Evolutionary conservation across 129 eudicot species (phyloP), one percentile per base, ranked within the genome.

Genomic region (Pseudognaphalium luteoalbum): DNA sequence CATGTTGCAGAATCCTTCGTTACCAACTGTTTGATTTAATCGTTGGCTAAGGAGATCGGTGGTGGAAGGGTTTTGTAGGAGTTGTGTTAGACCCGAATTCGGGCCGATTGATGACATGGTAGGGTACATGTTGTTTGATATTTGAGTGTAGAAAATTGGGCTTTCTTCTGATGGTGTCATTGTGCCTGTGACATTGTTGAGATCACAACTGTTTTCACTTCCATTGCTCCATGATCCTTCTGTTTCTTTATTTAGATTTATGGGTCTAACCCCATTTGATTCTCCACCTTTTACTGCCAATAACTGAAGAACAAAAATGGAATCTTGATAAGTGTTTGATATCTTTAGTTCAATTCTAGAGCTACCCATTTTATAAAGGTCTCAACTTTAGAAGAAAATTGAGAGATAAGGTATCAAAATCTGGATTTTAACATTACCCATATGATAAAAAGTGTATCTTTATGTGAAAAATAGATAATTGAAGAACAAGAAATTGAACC

Each of bases 151-250:
- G 19, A 83, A 60, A 10, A 74, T 80, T 51, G 86, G 80, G 77
- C 87, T 87, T 34, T 84, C 90, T 42, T 81, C 81, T 50, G 89
- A 81, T 41, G 92, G 82, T 68, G 87, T 85, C 80, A 83, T 81
- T 21, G 82, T 73, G 32, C 80, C 66, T 25, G 76, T 71, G 28
- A 81, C 84, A 14, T 73, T 57, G 82, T 89, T 87, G 73, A 89
- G 83, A 62, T 92, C 96, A 28, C 89, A 87, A 37, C 89, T 92
- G 65, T 85, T 84, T 42, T 92, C 98, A 63, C 98, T 92, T 74
- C 94, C 98, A 67, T 89, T 89, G 79, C 98, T 92, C 98, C 96
- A 92, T n/a, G 91, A 87, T 67, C 91, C 91, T 73, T 89, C 91
- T 22, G 95, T 87, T 41, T 87, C 94, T 81, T 86, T 87, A 88